Evolutionary conservation across 2,329 filamentous ascomycete species (phyloP).

Genomic region (Cercospora nicotianae): DNA sequence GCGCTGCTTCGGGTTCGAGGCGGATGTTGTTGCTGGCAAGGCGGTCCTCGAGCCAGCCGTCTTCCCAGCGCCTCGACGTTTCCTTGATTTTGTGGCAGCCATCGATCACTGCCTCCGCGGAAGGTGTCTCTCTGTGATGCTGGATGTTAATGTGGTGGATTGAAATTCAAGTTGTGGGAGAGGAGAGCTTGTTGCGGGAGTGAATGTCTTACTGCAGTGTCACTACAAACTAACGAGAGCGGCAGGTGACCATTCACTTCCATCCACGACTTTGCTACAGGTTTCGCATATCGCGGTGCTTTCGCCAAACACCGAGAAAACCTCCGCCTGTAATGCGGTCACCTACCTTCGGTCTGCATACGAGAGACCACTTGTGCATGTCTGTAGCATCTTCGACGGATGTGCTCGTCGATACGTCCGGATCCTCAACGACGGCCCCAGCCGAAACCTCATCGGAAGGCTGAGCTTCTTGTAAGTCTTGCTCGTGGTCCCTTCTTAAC

Average conservation of each 20-base stretch:
- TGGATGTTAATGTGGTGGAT: not conserved
- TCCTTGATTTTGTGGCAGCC: not conserved
- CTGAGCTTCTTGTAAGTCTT: constrained; percentile 1
- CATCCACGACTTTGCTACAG: not conserved
- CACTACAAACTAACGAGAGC: not conserved
- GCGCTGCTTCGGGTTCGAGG: not conserved
- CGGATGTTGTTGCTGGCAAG: not conserved
- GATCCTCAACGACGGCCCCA: not conserved
- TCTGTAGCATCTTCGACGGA: not conserved
- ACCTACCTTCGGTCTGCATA: constrained; percentile 45
- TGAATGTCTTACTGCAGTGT: not conserved
- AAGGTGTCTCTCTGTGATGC: not conserved
- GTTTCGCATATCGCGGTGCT: constrained; percentile 33
- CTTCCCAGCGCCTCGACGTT: not conserved
- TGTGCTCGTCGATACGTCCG: not conserved
- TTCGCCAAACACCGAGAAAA: constrained; percentile 42
- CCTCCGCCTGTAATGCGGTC: constrained; percentile 42
- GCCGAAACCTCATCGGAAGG: not conserved
- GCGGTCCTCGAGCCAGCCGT: not conserved
- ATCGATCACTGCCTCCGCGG: not conserved
- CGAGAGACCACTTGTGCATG: constrained; percentile 27
- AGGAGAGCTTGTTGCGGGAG: not conserved
- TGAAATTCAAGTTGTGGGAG: not conserved
- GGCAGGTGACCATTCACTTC: constrained; percentile 29
- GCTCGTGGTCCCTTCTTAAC: constrained; percentile 5